Base-by-base conservation (phyloP, 768 basidiomycete species). In the Agrocybe chaxingu region DNA sequence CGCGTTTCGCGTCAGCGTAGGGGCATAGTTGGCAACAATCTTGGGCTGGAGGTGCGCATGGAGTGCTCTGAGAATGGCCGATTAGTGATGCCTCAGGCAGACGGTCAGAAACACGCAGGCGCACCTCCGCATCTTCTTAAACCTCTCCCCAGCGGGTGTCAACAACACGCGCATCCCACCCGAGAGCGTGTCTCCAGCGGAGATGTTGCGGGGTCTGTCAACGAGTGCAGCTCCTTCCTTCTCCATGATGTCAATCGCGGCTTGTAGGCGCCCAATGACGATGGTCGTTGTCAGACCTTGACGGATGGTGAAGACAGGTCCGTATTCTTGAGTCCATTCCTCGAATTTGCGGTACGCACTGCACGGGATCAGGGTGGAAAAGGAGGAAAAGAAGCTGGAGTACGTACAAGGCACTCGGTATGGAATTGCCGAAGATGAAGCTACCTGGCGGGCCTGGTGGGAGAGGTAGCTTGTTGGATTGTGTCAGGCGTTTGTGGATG, bases 161-260 rank as follows among this genome's bases (percentile, higher is more conserved):
- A 84, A 68, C 44, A 85, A 59, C 51, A 80, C 71, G 0, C 83
- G 66, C 70, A 85, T 77, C 0, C 82, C 83, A 2, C 81, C 78
- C 0, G 78, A 80, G 3, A 84, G 57, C 0, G 80, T 77, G 52
- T 84, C 81, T 4, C 83, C 83, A 0, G 77, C 82, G 1, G 83
- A 74, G 39, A 85, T 80, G 9, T 69, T 71, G 3, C 67, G 63
- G 16, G 83, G 83, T 44, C 83, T 68, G 56, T 84, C 83, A 0
- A 74, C 77, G n/a, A 79, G 63, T 3, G 70, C 54, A 3, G 77
- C 75, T n/a, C 83, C 82, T 55, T 84, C 79, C 45, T 79, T 79
- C 58, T 85, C 83, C 81, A 85, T 80, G 49, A 85, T 77, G 16
- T 85, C 82, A 0, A 83, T 72, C 0, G 83, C 82, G 34, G 81